Evolutionary conservation across 305 asterid genomes (phyloP).

Genomic region (Fraxinus baroniana): DNA sequence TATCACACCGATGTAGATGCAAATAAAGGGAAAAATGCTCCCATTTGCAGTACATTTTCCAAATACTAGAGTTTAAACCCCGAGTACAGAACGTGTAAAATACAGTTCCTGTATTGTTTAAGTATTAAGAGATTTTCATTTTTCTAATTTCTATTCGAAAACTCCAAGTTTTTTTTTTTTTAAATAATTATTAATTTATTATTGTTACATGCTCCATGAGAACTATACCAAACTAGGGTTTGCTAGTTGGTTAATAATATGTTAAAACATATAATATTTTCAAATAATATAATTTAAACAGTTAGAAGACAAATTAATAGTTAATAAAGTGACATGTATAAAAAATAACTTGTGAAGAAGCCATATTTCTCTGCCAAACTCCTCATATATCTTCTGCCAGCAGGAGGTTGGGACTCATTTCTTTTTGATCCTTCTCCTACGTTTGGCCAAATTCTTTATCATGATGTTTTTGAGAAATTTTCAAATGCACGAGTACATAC

Average conservation of each 20-base stretch:
- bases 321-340: background rate
- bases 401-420: background rate
- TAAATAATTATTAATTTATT: background rate
- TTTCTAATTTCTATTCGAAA: background rate
- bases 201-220: background rate
- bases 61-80: background rate
- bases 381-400: background rate
- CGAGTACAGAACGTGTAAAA: background rate
- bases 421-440: background rate
- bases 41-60: background rate
- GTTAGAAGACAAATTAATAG: background rate
- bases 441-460: background rate
- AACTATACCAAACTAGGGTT: background rate
- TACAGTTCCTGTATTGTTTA: background rate
- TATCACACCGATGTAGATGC: background rate
- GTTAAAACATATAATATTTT: background rate
- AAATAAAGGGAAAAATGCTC: background rate
- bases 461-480: background rate
- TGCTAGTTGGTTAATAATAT: background rate
- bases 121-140: background rate
- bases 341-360: background rate
- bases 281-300: background rate
- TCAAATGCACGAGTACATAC: background rate
- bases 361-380: background rate
- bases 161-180: background rate